Conservation (phyloP, 441 rosid genomes). For the Breynia disticha region DNA sequence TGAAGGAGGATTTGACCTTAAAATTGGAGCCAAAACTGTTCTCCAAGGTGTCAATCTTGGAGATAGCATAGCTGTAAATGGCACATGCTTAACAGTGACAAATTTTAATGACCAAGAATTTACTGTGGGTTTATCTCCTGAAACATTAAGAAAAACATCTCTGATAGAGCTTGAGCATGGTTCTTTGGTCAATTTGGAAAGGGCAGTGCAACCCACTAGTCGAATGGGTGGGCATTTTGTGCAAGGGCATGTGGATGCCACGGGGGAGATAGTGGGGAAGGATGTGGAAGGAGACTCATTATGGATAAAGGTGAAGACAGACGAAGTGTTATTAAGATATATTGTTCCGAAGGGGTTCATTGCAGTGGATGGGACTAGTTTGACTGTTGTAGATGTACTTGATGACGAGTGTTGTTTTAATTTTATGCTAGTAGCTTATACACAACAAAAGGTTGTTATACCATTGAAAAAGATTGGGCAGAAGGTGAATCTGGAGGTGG, state of each 20-base stretch:
- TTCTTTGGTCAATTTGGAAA: constrained; percentile 75
- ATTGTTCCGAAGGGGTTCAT: constrained; percentile 80
- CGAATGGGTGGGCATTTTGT: constrained; percentile 94
- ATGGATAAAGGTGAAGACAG: constrained; percentile 69
- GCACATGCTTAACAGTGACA: constrained; percentile 84
- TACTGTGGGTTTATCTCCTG: constrained; percentile 62
- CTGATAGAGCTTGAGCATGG: constrained; percentile 54
- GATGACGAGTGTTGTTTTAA: constrained; percentile 66
- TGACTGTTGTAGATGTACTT: constrained; percentile 79
- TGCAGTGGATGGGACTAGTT: constrained; percentile 82
- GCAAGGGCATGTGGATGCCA: constrained; percentile 93
- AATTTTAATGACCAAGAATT: constrained; percentile 47
- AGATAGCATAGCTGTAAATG: constrained; percentile 77
- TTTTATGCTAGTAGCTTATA: constrained; percentile 77
- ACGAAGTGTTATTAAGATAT: constrained; percentile 41
- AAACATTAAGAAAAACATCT: constrained; percentile 70
- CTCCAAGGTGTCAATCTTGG: constrained; percentile 59
- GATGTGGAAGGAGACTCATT: constrained; percentile 62
- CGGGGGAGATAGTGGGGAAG: constrained; percentile 61
- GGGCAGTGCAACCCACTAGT: constrained; percentile 68
- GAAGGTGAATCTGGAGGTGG: constrained; percentile 87
- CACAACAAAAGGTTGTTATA: constrained; percentile 68
- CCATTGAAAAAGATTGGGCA: constrained; percentile 62
- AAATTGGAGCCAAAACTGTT: constrained; percentile 46
- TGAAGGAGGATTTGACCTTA: constrained; percentile 55